These are phyloP conservation scores for Xanthoconium purpureum DNA, from an alignment of 768 basidiomycete species.

Conservation along the genomic window DNA sequence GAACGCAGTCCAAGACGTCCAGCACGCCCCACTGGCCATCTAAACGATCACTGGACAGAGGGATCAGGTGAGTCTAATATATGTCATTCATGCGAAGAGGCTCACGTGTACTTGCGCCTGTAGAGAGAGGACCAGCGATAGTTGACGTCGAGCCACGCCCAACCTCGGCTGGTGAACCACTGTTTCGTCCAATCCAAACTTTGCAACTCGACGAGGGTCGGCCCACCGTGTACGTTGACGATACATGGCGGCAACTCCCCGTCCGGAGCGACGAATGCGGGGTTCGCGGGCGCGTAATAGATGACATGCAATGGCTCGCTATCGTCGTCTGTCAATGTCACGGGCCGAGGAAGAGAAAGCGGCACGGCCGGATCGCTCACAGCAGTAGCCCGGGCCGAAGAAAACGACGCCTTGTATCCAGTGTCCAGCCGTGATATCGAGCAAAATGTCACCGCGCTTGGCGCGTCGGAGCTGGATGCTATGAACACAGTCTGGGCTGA, in stretches of 20 bases:
- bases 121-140: conserved; percentile 4
- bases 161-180: conserved; percentile 5
- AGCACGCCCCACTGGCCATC: conserved; percentile 1
- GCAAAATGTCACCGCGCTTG: background rate
- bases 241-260: background rate
- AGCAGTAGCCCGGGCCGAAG: background rate
- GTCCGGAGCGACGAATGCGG: background rate
- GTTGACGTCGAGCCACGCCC: conserved; percentile 7
- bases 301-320: background rate
- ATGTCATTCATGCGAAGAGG: background rate
- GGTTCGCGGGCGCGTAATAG: background rate
- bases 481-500: conserved; percentile 2
- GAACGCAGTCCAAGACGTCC: conserved; percentile 2
- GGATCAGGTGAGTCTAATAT: background rate
- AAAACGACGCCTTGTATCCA: background rate
- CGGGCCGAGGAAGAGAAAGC: background rate
- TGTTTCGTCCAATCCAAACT: conserved; percentile 1
- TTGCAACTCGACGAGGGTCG: background rate
- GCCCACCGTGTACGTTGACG: conserved; percentile 3
- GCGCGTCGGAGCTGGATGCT: background rate
- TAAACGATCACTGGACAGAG: background rate
- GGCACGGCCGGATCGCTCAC: too few species aligned
- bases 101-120: conserved; percentile 2
- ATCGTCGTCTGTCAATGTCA: background rate
- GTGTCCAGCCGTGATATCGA: background rate